phyloP scores from a whole-genome alignment of 1,284 basidiomycete genomes.

The Trametes hirsuta region DNA sequence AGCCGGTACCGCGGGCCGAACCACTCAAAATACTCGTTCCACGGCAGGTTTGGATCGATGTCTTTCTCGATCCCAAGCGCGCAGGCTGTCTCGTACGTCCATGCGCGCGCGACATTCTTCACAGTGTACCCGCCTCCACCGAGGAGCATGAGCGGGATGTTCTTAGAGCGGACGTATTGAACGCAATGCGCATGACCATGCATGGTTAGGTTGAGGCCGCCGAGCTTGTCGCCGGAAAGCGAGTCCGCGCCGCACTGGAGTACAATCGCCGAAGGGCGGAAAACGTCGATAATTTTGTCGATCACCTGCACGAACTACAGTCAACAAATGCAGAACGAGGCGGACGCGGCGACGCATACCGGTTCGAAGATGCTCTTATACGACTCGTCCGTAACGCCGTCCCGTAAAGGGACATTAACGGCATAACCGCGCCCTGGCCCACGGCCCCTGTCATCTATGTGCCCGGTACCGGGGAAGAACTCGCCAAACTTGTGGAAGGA shows the following conservation, averaged over 20 bases:
- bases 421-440: slow-evolving; percentile 90
- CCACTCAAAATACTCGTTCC: slow-evolving; percentile 98
- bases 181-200: slow-evolving; percentile 93
- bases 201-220: slow-evolving; percentile 97
- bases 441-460: slow-evolving; percentile 84
- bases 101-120: slow-evolving; percentile 93
- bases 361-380: slow-evolving; percentile 89
- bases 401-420: slow-evolving; percentile 92
- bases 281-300: slow-evolving; percentile 88
- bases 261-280: slow-evolving; percentile 86
- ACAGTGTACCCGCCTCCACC: slow-evolving; percentile 98
- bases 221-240: slow-evolving; percentile 93
- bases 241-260: slow-evolving; percentile 98
- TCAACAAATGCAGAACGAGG: background rate
- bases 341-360: slow-evolving; percentile 48
- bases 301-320: slow-evolving; percentile 60
- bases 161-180: slow-evolving; percentile 82
- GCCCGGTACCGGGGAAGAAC: slow-evolving; percentile 95
- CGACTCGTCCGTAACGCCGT: slow-evolving; percentile 88
- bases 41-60: slow-evolving; percentile 86
- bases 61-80: slow-evolving; percentile 82
- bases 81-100: slow-evolving; percentile 97
- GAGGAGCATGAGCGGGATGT: slow-evolving; percentile 88
- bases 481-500: slow-evolving; percentile 98
- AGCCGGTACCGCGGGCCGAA: slow-evolving; percentile 96